phyloP scores from a whole-genome alignment of 192 early-diverging fungal genomes.

The Globomyces pollinis-pini region DNA sequence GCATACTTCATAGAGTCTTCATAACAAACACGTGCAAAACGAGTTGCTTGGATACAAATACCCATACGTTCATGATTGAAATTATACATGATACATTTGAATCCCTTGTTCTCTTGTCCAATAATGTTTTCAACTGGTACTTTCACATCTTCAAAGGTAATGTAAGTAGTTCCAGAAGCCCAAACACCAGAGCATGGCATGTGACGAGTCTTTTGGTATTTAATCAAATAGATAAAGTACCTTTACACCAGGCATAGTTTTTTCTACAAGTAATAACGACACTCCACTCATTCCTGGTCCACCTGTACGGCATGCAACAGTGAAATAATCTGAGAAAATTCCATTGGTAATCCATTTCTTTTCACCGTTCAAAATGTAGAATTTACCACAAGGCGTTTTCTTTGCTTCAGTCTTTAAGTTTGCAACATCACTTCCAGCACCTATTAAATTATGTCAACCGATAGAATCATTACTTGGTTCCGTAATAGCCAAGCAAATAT shows the following conservation, averaged over 20 bases:
- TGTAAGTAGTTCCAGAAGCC: slow-evolving; percentile 72
- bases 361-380: slow-evolving; percentile 70
- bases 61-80: slow-evolving; percentile 71
- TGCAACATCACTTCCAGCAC: slow-evolving; percentile 66
- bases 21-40: slow-evolving; percentile 79
- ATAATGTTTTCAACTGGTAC: slow-evolving; percentile 79
- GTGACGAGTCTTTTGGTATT: no score
- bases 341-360: slow-evolving; percentile 70
- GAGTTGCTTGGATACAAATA: slow-evolving; percentile 74
- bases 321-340: slow-evolving; percentile 77
- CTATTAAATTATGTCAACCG: no score
- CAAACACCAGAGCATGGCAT: slow-evolving; percentile 79
- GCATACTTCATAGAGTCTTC: slow-evolving; percentile 78
- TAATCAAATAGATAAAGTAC: no score
- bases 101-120: slow-evolving; percentile 77
- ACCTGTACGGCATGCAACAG: slow-evolving; percentile 68
- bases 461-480: no score
- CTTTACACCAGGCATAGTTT: slow-evolving; percentile 58
- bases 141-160: slow-evolving; percentile 79
- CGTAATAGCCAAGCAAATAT: slow-evolving; percentile 74
- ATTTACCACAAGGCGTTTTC: slow-evolving; percentile 56
- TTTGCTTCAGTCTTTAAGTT: slow-evolving; percentile 60
- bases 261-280: slow-evolving; percentile 65
- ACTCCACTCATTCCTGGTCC: slow-evolving; percentile 71
- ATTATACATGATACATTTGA: slow-evolving; percentile 43